These are phyloP conservation scores for Iris macrosiphon DNA, from an alignment of 106 monocot genomes.

Conservation along the genomic window DNA sequence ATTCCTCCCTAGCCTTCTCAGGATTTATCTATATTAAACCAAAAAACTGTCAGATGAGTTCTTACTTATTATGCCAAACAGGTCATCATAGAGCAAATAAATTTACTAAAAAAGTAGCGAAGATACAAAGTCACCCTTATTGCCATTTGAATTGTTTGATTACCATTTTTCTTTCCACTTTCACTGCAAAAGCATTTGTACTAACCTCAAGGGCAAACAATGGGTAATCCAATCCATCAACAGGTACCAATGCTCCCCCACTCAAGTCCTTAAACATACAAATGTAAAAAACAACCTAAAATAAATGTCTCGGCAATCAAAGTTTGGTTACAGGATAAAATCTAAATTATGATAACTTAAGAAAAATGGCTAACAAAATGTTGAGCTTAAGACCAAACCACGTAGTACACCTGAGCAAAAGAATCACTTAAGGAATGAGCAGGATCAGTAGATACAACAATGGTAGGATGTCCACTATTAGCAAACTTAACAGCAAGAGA, in stretches of 20 bases:
- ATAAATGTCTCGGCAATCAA: background rate
- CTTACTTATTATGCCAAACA: background rate
- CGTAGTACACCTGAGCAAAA: slow-evolving; percentile 64
- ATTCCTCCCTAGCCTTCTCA: slow-evolving; percentile 93
- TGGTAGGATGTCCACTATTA: slow-evolving; percentile 86
- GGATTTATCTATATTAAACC: slow-evolving; percentile 87
- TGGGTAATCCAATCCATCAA: slow-evolving; percentile 79
- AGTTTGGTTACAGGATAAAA: background rate
- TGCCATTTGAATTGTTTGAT: too few relatives aligned
- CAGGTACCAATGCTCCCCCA: slow-evolving; percentile 85
- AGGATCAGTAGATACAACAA: slow-evolving; percentile 96
- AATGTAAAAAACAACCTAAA: background rate
- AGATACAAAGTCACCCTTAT: background rate
- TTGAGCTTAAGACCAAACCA: background rate
- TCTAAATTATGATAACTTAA: background rate
- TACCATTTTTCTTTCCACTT: too few relatives aligned
- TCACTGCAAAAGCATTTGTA: background rate
- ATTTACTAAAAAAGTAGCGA: background rate
- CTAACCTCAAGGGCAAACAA: slow-evolving; percentile 90
- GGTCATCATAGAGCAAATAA: too few relatives aligned
- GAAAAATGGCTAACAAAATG: background rate
- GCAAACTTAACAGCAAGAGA: slow-evolving; percentile 97
- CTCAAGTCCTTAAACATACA: slow-evolving; percentile 57
- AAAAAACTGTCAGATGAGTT: too few relatives aligned
- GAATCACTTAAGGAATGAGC: slow-evolving; percentile 99